Evolutionary conservation across 2,329 filamentous ascomycete genomes (phyloP).

Genomic region (Colletotrichum trifolii): DNA sequence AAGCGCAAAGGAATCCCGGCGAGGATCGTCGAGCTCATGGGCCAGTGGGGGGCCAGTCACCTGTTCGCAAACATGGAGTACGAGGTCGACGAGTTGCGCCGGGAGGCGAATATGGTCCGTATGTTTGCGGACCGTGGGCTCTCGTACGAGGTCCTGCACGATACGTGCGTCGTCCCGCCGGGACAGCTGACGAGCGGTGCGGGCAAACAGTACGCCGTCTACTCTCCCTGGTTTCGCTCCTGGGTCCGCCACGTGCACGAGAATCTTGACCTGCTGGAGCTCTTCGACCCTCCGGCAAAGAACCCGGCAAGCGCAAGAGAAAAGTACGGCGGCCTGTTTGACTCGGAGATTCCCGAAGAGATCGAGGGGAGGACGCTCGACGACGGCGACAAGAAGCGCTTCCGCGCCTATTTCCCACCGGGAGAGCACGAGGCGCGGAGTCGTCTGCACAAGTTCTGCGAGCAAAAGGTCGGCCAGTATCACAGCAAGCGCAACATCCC

Average conservation of each 20-base stretch:
- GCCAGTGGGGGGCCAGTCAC: slow-evolving; percentile 79
- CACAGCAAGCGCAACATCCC: slow-evolving; percentile 74
- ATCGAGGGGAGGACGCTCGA: slow-evolving; percentile 72
- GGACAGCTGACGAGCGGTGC: slow-evolving; percentile 73
- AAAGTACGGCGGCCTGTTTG: slow-evolving; percentile 68
- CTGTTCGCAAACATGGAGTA: slow-evolving; percentile 89
- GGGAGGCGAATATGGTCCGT: slow-evolving; percentile 76
- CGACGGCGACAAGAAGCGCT: slow-evolving; percentile 67
- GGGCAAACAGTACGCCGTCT: slow-evolving; percentile 86
- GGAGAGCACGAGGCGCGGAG: slow-evolving; percentile 78
- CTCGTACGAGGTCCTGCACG: slow-evolving; percentile 77
- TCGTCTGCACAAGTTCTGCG: slow-evolving; percentile 74
- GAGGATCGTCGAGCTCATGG: slow-evolving; percentile 72
- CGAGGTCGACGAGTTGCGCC: slow-evolving; percentile 87
- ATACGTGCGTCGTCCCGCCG: slow-evolving; percentile 85
- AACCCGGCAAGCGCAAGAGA: slow-evolving; percentile 50
- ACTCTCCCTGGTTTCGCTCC: slow-evolving; percentile 81
- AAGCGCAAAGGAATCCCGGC: slow-evolving; percentile 70
- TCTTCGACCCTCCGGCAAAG: slow-evolving; percentile 61
- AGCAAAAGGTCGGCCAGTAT: slow-evolving; percentile 72
- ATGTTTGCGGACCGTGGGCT: slow-evolving; percentile 72
- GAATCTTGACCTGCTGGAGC: slow-evolving; percentile 73
- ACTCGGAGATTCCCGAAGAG: slow-evolving; percentile 67
- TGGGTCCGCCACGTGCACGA: slow-evolving; percentile 81
- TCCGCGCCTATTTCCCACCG: slow-evolving; percentile 74